Conservation (phyloP, 2,329 filamentous ascomycete genomes). For the Amauroascus verrucosus region DNA sequence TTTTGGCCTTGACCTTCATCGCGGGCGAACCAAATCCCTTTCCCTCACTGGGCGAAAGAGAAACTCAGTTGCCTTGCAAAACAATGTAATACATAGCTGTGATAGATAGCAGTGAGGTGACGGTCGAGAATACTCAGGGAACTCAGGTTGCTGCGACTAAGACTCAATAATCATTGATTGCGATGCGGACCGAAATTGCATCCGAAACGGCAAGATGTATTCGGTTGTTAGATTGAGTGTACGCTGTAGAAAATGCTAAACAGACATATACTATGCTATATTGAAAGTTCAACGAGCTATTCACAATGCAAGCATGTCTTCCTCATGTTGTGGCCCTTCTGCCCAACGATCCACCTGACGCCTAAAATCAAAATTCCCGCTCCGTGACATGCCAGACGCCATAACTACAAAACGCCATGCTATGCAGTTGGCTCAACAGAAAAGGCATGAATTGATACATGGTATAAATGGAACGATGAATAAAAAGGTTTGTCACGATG, state of each 20-base stretch:
- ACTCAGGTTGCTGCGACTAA: no score
- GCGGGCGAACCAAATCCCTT: no score
- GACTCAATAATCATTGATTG: no score
- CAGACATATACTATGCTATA: not conserved
- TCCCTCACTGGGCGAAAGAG: no score
- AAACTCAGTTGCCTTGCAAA: no score
- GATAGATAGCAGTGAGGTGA: no score
- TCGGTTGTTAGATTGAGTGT: not conserved
- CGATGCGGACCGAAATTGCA: no score
- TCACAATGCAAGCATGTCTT: not conserved
- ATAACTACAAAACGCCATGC: slow-evolving; percentile 3
- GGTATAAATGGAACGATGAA: not conserved
- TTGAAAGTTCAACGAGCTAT: not conserved
- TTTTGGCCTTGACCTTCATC: no score
- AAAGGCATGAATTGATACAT: not conserved
- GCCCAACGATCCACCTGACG: not conserved
- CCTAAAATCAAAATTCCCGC: not conserved
- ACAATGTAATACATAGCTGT: no score
- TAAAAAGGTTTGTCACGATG: slow-evolving; percentile 10
- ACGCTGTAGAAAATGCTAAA: not conserved
- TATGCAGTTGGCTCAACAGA: slow-evolving; percentile 1
- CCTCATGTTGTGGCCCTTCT: not conserved
- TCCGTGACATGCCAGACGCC: not conserved
- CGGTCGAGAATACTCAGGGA: no score
- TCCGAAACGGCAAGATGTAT: no score